phyloP scores from a whole-genome alignment of 345 rosid genomes.

The Eucalyptus melliodora region DNA sequence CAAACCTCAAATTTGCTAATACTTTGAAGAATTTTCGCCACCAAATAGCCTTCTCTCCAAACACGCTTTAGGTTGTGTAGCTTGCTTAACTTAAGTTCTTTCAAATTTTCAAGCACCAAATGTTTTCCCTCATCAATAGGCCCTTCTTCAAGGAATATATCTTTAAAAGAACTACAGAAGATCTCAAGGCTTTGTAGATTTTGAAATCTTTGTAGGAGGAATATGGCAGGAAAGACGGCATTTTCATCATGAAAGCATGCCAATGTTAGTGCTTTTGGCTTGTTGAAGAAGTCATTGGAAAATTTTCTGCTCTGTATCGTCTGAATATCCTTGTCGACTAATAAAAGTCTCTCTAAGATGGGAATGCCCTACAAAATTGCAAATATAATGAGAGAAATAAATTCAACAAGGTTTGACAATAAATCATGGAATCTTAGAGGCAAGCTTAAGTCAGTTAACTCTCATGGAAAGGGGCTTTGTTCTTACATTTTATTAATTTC shows the following conservation, averaged over 20 bases:
- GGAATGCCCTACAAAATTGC: neutral
- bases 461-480: neutral
- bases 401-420: neutral
- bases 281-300: neutral
- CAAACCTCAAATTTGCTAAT: neutral
- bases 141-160: neutral
- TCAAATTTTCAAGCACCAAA: neutral
- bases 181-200: neutral
- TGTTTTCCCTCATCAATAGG: rapidly evolving
- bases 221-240: neutral
- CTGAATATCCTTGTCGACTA: neutral
- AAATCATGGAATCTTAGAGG: neutral
- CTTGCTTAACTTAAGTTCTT: neutral
- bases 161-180: neutral
- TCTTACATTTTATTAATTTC: too few relatives aligned
- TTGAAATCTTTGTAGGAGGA: neutral
- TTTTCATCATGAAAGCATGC: neutral
- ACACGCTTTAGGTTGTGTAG: neutral
- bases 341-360: neutral
- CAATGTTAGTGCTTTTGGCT: neutral
- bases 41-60: neutral
- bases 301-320: rapidly evolving
- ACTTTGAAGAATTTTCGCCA: rapidly evolving
- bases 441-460: rapidly evolving
- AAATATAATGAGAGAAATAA: neutral